A percentile compares a stretch with the other conserved stretches of the same genome.
Evolutionary conservation across 208 protist genomes (phyloP).

Genomic region (Jaenimonas drosophilae): DNA sequence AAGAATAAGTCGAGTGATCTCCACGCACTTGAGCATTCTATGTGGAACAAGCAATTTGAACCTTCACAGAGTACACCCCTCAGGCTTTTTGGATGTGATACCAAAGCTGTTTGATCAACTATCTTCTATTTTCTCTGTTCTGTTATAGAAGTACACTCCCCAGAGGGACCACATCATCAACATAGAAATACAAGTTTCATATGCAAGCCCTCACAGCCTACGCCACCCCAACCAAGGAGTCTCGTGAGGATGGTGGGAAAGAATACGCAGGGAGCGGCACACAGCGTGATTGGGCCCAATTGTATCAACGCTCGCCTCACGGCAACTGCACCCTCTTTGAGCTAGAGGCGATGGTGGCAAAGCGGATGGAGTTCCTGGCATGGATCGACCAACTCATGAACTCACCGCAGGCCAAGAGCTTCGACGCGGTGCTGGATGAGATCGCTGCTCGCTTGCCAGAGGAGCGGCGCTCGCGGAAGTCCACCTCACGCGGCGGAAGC

Average conservation of each 20-base stretch:
- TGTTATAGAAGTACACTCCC: too few species aligned
- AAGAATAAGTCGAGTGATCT: too few species aligned
- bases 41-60: too few species aligned
- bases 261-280: too few species aligned
- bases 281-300: conserved; percentile 53
- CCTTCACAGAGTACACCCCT: background rate
- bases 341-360: conserved; percentile 74
- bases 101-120: background rate
- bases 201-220: too few species aligned
- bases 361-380: conserved; percentile 81
- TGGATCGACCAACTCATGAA: conserved; percentile 79
- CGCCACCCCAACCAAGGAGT: too few species aligned
- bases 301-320: conserved; percentile 58
- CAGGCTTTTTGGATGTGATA: conserved; percentile 3
- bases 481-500: conserved; percentile 5
- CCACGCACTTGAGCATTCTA: too few species aligned
- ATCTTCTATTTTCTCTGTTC: conserved; percentile 6
- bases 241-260: too few species aligned
- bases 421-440: conserved; percentile 44
- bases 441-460: conserved; percentile 56
- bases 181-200: too few species aligned
- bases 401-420: conserved; percentile 43
- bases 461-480: conserved; percentile 29
- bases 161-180: too few species aligned
- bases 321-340: conserved; percentile 72